phyloP scores from a whole-genome alignment of 2,329 filamentous ascomycete genomes.

The Trichoderma aggressivum region DNA sequence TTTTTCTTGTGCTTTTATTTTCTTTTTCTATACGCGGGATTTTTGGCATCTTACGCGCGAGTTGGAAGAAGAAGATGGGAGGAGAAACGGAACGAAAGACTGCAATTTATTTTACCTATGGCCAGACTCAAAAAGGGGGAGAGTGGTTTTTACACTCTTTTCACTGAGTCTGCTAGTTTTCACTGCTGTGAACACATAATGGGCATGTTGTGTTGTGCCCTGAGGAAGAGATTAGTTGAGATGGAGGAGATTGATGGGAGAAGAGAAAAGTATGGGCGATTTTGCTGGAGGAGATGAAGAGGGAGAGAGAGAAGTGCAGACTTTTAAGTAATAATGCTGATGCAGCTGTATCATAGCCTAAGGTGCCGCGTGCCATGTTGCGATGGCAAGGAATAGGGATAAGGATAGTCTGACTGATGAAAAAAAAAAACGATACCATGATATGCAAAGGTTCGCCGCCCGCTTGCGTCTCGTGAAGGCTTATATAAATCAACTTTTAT shows the following conservation, averaged over 20 bases:
- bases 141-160: neutral
- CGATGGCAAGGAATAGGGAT: neutral
- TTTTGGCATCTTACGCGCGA: neutral
- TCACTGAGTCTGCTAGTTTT: neutral
- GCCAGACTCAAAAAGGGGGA: neutral
- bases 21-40: neutral
- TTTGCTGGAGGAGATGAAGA: neutral
- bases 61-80: neutral
- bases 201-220: neutral
- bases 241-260: neutral
- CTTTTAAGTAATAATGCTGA: conserved; percentile 3
- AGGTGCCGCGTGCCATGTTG: neutral
- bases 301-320: neutral
- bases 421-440: neutral
- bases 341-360: conserved; percentile 24
- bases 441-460: neutral
- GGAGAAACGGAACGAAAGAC: neutral
- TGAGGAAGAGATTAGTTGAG: neutral
- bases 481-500: neutral
- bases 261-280: neutral
- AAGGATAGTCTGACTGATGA: neutral
- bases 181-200: neutral
- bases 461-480: neutral
- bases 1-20: neutral
- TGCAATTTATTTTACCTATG: neutral